Base-by-base conservation (phyloP, 129 eudicot species). In the Apium graveolens region DNA sequence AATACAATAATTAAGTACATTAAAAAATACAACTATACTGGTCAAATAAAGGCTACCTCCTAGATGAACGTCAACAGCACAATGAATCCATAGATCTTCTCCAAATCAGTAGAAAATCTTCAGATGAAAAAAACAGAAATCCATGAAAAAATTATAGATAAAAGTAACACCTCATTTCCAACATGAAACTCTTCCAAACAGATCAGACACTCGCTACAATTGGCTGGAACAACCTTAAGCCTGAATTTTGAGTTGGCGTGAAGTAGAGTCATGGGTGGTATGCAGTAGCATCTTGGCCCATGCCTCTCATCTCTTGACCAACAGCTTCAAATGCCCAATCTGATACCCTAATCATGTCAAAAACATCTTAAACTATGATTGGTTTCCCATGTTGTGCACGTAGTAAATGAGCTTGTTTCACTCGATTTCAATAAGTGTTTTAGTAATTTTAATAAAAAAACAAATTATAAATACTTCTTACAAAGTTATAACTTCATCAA, bases 161-260 rank as follows among this genome's bases (percentile, higher is more conserved):
- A 20, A 85, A 14, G 38, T 75, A 66, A 38, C 49, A 95, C 99
- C 97, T 85, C 97, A 81, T 95, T 87, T 29, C 97, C 99, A 55
- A 90, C 89, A 55, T 74, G 86, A 48, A 95, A 95, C 83, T 95
- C 98, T 85, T 95, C 98, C 88, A 95, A 86, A 83, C n/a, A 95
- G 78, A 95, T 95, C 12, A 96, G 97, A 55, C 98, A 95, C 80
- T 95, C 99, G 42, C 96, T 95, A 89, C 99, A 95, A 77, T 95
- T 97, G 60, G 92, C 86, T 24, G 99, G 99, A 69, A 95, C 89
- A 9, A 91, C 94, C 86, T 90, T 95, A 76, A 95, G 81, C 76
- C 84, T 81, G 75, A 84, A 92, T 86, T 88, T 85, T 95, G 97
- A 24, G 98, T 91, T 60, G 91, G 86, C 38, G 96, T 92, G 84